phyloP scores from a whole-genome alignment of 148 eudicot species.

The Rhododendron henanense region DNA sequence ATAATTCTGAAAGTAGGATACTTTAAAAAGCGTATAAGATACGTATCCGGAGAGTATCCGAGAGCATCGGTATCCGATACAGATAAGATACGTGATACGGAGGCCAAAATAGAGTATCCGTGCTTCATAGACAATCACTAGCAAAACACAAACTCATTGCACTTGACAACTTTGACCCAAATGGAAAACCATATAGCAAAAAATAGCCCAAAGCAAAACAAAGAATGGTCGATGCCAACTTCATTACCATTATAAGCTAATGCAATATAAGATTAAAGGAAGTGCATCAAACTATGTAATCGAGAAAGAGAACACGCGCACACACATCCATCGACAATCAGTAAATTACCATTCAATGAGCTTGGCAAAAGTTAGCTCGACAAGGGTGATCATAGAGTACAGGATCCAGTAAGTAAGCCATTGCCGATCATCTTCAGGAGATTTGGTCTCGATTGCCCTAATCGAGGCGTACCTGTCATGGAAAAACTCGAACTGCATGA shows the following conservation, averaged over 20 bases:
- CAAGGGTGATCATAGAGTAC: constrained; percentile 84
- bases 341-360: constrained; percentile 71
- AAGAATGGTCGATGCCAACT: neutral
- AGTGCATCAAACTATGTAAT: neutral
- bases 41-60: too few relatives aligned
- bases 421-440: constrained; percentile 79
- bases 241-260: neutral
- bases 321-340: neutral
- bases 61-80: too few relatives aligned
- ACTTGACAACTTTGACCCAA: neutral
- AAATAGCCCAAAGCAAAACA: neutral
- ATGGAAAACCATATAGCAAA: neutral
- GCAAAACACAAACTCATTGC: neutral
- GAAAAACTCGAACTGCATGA: neutral
- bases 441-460: constrained; percentile 83
- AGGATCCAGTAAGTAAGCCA: constrained; percentile 99
- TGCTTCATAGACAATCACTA: neutral
- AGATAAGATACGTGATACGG: too few relatives aligned
- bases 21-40: too few relatives aligned
- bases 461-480: constrained; percentile 82
- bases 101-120: too few relatives aligned
- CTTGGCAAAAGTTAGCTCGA: constrained; percentile 85
- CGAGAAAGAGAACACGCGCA: neutral
- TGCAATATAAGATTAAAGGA: neutral
- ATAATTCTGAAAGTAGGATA: too few relatives aligned